Base-by-base conservation (phyloP, 2,329 filamentous ascomycete genomes). In the Clonostachys rosea region DNA sequence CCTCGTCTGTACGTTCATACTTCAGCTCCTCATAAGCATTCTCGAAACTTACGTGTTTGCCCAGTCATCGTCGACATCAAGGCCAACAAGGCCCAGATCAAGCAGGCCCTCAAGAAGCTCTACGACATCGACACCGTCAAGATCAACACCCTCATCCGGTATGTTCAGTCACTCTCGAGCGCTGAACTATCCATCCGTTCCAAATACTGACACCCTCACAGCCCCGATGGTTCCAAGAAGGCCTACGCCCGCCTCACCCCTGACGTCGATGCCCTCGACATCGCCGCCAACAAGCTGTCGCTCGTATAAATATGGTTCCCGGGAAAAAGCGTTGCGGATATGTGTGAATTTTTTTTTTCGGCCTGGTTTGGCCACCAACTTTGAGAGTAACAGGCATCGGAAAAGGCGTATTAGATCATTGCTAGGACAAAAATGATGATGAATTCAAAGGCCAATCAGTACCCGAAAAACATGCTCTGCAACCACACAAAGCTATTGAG, bases 1-100 rank as follows among this genome's bases (percentile, higher is more conserved):
- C 60, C 85, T 99, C 46, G 90, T 95, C 70, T 96, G 24, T 30
- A 30, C 24, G 24, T 30, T 30, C 10, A 30, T 30, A 30, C 9
- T 30, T 3, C 24, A 10, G 24, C 16, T 30, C 24, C 24, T 30
- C 24, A 9, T 4, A 4, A 30, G 3, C 24, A 30, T 30, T 30
- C 24, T 10, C 9, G 9, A 30, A 30, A 30, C 24, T 30, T 30
- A 30, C 24, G 3, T 30, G 1, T 4, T 5, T 30, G 8, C 17
- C 24, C 24, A 30, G 24, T 96, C 83, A 95, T 96, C 63, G 90
- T 95, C 68, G 88, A 96, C 62, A 78, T 92, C 74, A 95, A 95
- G 87, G 86, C 92, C 74, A 99, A 99, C 86, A 99, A 99, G 89
- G 86, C 91, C 70, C 94, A 99, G 81, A 99, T 99, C 80, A 96